Evolutionary conservation across 179 eudicot species (phyloP).

Genomic region (Beta lomatogona): DNA sequence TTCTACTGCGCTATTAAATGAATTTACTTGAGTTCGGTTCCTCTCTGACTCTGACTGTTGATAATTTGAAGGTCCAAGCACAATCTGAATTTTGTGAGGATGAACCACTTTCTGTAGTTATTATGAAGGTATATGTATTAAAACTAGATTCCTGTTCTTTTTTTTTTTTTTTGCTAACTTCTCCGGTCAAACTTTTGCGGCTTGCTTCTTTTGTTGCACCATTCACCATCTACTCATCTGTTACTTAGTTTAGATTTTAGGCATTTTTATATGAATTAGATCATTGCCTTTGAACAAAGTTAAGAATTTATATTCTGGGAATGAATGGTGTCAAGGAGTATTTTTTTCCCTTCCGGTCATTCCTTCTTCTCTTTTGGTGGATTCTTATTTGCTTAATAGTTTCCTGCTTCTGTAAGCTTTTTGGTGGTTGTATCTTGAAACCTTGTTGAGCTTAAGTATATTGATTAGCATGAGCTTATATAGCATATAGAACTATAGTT

Average conservation of each 20-base stretch:
- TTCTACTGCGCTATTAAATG: conserved; percentile 9
- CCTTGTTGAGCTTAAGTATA: background rate
- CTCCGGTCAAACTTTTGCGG: background rate
- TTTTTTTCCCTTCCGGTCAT: background rate
- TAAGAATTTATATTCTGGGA: background rate
- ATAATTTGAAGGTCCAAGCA: conserved; percentile 65
- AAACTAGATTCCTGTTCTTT: background rate
- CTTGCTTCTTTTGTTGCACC: conserved; percentile 4
- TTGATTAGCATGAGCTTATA: background rate
- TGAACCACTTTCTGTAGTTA: conserved; percentile 81
- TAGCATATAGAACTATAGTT: background rate
- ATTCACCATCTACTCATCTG: background rate
- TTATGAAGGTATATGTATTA: conserved; percentile 74
- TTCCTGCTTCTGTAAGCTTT: background rate
- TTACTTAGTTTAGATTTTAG: background rate
- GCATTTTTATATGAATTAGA: background rate
- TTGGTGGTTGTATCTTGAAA: background rate
- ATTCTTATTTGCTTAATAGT: background rate
- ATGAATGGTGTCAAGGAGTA: background rate
- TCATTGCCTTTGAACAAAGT: background rate
- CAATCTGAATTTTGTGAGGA: conserved; percentile 95
- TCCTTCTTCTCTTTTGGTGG: background rate
- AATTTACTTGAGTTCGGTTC: conserved; percentile 1
- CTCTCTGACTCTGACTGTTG: conserved; percentile 5
- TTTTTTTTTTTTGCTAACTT: background rate